Evolutionary conservation across 2,329 filamentous ascomycete genomes (phyloP).

Genomic region (Aspergillus oerlinghausenensis): DNA sequence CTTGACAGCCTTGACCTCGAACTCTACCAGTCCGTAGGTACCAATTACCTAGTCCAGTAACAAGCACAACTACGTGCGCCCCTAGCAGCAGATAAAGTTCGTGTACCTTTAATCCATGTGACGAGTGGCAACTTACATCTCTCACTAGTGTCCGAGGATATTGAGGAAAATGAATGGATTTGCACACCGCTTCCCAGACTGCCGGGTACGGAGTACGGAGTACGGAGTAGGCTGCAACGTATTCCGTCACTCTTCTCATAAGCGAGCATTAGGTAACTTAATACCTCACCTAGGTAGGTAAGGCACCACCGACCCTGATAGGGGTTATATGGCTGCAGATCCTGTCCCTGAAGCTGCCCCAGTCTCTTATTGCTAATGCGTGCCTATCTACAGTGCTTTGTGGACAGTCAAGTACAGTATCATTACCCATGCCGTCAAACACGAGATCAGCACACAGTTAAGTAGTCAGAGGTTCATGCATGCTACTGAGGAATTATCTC

Average conservation of each 20-base stretch:
- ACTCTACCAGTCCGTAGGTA: not conserved
- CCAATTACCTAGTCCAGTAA: too few species aligned
- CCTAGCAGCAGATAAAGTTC: not conserved
- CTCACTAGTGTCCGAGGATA: not conserved
- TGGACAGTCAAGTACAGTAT: not conserved
- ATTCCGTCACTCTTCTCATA: not conserved
- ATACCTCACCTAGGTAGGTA: not conserved
- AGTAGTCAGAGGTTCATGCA: not conserved
- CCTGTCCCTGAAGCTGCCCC: not conserved
- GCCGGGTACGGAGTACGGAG: not conserved
- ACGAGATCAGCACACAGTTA: not conserved
- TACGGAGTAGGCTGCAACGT: not conserved
- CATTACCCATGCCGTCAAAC: not conserved
- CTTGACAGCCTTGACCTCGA: not conserved
- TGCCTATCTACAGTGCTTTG: not conserved
- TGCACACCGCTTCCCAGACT: not conserved
- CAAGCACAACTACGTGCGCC: too few species aligned
- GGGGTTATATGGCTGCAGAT: not conserved
- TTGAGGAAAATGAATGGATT: not conserved
- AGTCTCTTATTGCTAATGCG: not conserved
- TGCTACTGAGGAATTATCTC: too few species aligned
- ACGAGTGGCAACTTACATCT: not conserved
- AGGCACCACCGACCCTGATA: not conserved
- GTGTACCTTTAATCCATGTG: not conserved
- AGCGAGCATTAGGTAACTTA: not conserved